Evolutionary conservation across 257 asterid genomes (phyloP).

Genomic region (Jasminum sambac): DNA sequence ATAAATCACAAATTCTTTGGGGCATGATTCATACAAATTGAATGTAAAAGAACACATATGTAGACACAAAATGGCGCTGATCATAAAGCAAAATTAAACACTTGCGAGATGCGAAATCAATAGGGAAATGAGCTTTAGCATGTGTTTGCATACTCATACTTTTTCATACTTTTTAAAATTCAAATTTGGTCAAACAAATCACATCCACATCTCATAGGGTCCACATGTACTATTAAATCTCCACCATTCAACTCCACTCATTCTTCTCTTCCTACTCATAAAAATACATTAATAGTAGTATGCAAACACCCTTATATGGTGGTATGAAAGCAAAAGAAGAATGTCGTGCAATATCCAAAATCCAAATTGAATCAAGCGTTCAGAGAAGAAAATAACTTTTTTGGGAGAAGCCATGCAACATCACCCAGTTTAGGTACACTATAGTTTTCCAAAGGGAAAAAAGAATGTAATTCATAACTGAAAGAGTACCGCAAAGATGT

Average conservation of each 20-base stretch:
- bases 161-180: too few species aligned
- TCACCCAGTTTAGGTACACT: not conserved
- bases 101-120: not conserved
- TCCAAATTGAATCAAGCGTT: not conserved
- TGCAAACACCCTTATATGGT: too few species aligned
- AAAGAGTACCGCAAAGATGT: not conserved
- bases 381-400: not conserved
- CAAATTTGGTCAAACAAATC: too few species aligned
- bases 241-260: too few species aligned
- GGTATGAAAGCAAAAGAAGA: not conserved
- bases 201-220: too few species aligned
- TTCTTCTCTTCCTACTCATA: too few species aligned
- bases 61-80: not conserved
- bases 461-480: not conserved
- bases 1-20: not conserved
- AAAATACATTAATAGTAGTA: too few species aligned
- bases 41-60: constrained; percentile 4
- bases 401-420: not conserved
- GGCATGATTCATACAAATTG: not conserved
- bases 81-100: not conserved
- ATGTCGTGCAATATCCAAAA: not conserved
- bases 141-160: too few species aligned
- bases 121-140: not conserved
- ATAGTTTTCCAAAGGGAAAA: not conserved
- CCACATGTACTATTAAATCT: too few species aligned